Base-by-base conservation (phyloP, 768 basidiomycete genomes). In the Nidularia sp. region DNA sequence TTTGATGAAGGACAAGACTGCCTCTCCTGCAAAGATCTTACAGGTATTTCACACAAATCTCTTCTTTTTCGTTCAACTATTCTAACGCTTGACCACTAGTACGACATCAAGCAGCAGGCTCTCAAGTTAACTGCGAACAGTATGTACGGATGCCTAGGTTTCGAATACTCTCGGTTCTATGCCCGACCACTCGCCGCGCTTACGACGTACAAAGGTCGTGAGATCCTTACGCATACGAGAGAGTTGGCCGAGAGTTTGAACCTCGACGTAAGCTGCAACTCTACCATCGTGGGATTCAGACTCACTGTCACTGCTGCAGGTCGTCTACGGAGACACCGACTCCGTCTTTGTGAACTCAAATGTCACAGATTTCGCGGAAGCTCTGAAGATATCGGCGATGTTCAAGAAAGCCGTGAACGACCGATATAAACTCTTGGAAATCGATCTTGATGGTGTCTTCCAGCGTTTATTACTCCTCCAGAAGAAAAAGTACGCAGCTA, bases 71-170 rank as follows among this genome's bases (percentile, higher is more conserved):
- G n/a, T n/a, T n/a, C n/a, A n/a, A 47, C 44, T 12, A 45, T 49
- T 4, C 41, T 50, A 13, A 52, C 15, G 34, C 2, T 48, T 52
- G 7, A 41, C 22, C 34, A 35, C 32, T 61, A 98, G 91, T 98
- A 88, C 62, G 94, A 99, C 61, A 97, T 98, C 72, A 94, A 93
- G 64, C 97, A 99, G 60, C 86, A 91, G 68, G 97, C 97, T 1
- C 76, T 98, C 47, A 98, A 98, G 71, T 84, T 98, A 34, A 99
- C 97, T 3, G 97, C 97, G 47, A 98, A 99, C 73, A 95, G 92
- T 77, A 99, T 98, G 97, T 99, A 99, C 68, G 97, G 97, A 13
- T 99, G 97, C 76, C 85, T 99, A 18, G 97, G 97, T 46, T 98
- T 98, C 65, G 93, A 95, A 63, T 90, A 93, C 60, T 98, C 97